A percentile compares a stretch with the other conserved stretches of the same genome.
Conservation (phyloP, 805 yeast genomes). For the Jamesozyma gamospora region DNA sequence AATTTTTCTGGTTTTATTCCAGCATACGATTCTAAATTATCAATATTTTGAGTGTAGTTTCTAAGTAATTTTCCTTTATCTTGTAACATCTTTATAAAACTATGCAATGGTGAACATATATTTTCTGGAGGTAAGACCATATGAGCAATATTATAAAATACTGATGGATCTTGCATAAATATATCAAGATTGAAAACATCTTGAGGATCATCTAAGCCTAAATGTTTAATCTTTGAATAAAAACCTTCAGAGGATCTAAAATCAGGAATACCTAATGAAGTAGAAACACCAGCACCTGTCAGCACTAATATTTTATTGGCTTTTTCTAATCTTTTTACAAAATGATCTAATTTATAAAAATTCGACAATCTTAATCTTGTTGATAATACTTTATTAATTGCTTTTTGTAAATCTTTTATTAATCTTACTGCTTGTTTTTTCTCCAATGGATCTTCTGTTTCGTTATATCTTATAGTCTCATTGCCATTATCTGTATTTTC, state of each 20-base stretch:
- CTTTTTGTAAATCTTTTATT: constrained; percentile 47
- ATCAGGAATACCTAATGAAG: constrained; percentile 85
- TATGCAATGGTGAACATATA: constrained; percentile 67
- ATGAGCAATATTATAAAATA: constrained; percentile 80
- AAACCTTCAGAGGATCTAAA: constrained; percentile 84
- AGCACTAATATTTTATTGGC: constrained; percentile 59
- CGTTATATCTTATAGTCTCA: constrained; percentile 10
- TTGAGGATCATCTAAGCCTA: constrained; percentile 80
- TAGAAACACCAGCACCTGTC: constrained; percentile 91
- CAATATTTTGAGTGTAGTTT: constrained; percentile 87
- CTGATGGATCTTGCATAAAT: constrained; percentile 66
- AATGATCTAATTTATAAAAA: constrained; percentile 50
- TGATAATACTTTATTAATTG: constrained; percentile 51
- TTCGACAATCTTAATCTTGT: constrained; percentile 46
- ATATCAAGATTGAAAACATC: constrained; percentile 70
- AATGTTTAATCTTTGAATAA: constrained; percentile 53
- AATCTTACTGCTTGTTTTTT: constrained; percentile 38
- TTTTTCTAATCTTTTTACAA: constrained; percentile 40
- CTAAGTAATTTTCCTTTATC: constrained; percentile 69
- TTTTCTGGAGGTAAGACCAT: constrained; percentile 69
- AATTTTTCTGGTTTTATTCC: constrained; percentile 58
- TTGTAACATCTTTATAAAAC: constrained; percentile 62
- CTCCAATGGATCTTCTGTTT: constrained; percentile 31
- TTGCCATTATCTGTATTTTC: constrained; percentile 8
- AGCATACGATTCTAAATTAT: constrained; percentile 73